Conservation (phyloP, 129 eudicot species). For the Cynara cardunculus region DNA sequence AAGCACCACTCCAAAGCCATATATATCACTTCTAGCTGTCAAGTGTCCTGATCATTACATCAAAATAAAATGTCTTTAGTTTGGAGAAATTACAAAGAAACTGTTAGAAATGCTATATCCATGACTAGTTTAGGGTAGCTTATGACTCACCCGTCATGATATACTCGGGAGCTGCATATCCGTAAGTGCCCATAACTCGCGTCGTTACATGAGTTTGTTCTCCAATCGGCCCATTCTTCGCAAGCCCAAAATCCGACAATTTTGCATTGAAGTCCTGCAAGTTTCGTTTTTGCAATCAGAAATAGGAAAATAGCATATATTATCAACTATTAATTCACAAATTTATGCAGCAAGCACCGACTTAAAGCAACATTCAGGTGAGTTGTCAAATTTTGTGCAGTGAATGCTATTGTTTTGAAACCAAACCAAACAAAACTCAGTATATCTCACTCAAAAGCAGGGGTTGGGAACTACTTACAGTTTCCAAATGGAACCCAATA, state of each 20-base stretch:
- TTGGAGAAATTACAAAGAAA: neutral
- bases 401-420: too few species aligned
- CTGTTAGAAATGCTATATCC: neutral
- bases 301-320: neutral
- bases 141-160: slow-evolving; percentile 66
- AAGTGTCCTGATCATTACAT: slow-evolving; percentile 54
- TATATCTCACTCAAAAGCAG: neutral
- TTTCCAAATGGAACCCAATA: too few species aligned
- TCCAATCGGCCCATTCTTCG: slow-evolving; percentile 89
- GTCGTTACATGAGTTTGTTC: slow-evolving; percentile 93
- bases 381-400: too few species aligned
- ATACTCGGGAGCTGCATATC: slow-evolving; percentile 97
- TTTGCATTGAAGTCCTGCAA: slow-evolving; percentile 85
- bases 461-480: neutral
- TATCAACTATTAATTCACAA: neutral
- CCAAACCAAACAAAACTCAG: neutral
- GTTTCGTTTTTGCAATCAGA: neutral
- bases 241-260: slow-evolving; percentile 93
- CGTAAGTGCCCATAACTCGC: slow-evolving; percentile 92
- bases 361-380: neutral
- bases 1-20: slow-evolving; percentile 85
- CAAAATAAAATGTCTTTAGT: neutral
- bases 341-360: neutral
- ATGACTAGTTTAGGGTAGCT: neutral
- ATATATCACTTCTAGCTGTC: slow-evolving; percentile 85